These are phyloP conservation scores for Francoa sonchifolia DNA, from an alignment of 441 rosid genomes.

Conservation along the genomic window DNA sequence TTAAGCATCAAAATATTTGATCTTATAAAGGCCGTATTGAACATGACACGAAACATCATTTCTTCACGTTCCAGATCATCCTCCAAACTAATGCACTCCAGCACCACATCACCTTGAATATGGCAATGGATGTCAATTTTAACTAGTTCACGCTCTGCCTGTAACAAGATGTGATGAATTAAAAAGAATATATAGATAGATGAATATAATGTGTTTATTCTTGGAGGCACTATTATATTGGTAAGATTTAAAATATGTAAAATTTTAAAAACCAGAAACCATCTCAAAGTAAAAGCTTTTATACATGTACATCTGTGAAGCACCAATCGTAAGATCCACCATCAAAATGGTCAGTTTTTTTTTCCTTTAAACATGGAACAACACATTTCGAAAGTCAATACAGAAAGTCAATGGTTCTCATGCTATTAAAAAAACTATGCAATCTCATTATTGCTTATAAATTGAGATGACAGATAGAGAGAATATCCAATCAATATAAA, in stretches of 20 bases:
- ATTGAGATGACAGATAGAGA: neutral
- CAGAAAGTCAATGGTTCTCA: too few relatives aligned
- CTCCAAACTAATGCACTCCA: slow-evolving; percentile 62
- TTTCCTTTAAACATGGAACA: too few relatives aligned
- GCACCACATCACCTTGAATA: slow-evolving; percentile 81
- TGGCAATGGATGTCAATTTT: slow-evolving; percentile 74
- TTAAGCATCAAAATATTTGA: slow-evolving; percentile 68
- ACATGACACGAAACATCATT: slow-evolving; percentile 84
- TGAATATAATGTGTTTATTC: neutral
- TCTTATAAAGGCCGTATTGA: slow-evolving; percentile 72
- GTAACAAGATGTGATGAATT: slow-evolving; percentile 27
- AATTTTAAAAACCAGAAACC: too few relatives aligned
- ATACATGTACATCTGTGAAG: too few relatives aligned
- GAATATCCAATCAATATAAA: neutral
- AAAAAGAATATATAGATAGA: slow-evolving; percentile 1
- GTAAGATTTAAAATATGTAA: neutral
- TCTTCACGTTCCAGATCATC: slow-evolving; percentile 54
- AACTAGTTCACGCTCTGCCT: slow-evolving; percentile 67
- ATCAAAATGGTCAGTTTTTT: too few relatives aligned
- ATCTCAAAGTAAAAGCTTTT: too few relatives aligned
- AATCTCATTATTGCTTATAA: too few relatives aligned
- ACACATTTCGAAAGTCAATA: too few relatives aligned
- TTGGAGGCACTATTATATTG: neutral
- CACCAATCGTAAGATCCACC: too few relatives aligned
- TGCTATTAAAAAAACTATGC: too few relatives aligned